Evolutionary conservation across 257 asterid species (phyloP).

Genomic region (Pogostemon cablin): DNA sequence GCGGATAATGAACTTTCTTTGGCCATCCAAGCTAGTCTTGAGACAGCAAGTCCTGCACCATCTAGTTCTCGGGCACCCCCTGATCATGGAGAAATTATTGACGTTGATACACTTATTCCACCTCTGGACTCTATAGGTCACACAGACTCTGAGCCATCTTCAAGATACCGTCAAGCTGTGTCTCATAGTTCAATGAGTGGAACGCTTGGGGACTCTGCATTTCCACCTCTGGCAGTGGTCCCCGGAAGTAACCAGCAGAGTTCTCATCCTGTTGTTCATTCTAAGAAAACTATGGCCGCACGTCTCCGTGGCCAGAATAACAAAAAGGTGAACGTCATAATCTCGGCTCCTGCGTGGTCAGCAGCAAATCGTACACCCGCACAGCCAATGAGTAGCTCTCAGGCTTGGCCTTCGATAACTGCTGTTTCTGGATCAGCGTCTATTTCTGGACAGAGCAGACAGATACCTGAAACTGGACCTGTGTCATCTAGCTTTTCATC

Average conservation of each 20-base stretch:
- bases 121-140: conserved; percentile 57
- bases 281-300: conserved; percentile 68
- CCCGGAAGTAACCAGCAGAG: conserved; percentile 59
- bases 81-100: conserved; percentile 46
- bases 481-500: conserved; percentile 46
- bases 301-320: conserved; percentile 59
- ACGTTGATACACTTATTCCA: conserved; percentile 56
- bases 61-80: conserved; percentile 39
- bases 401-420: conserved; percentile 62
- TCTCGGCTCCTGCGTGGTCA: conserved; percentile 57
- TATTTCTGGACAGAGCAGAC: conserved; percentile 50
- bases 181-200: conserved; percentile 61
- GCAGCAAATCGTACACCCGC: conserved; percentile 44
- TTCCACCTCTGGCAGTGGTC: conserved; percentile 78
- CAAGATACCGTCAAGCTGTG: conserved; percentile 81
- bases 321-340: conserved; percentile 43
- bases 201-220: conserved; percentile 65
- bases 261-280: conserved; percentile 45
- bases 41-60: conserved; percentile 46
- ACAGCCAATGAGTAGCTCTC: conserved; percentile 44
- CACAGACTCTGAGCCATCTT: conserved; percentile 57
- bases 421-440: conserved; percentile 59
- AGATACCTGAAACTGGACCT: conserved; percentile 39
- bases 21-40: conserved; percentile 91
- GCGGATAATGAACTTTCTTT: conserved; percentile 67